Conservation (phyloP, 257 asterid species). For the Cruciata laevipes region DNA sequence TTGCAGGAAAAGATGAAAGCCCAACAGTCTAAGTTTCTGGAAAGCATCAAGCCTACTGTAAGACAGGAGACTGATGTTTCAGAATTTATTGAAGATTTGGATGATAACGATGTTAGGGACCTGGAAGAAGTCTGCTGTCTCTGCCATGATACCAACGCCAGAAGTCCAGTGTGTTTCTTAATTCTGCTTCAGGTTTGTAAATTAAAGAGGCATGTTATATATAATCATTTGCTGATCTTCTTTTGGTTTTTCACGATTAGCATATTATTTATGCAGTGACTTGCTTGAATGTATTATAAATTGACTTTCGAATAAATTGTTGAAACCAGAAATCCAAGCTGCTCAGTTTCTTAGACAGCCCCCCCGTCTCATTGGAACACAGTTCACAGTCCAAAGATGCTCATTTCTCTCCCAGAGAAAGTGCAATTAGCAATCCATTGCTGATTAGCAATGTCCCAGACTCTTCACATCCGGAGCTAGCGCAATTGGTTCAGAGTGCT, state of each 20-base stretch:
- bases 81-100: constrained; percentile 37
- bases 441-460: too few species aligned
- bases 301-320: constrained; percentile 22
- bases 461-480: too few species aligned
- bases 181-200: constrained; percentile 81
- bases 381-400: constrained; percentile 40
- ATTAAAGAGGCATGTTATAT: constrained; percentile 15
- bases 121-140: constrained; percentile 58
- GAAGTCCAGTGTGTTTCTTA: constrained; percentile 66
- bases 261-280: not conserved
- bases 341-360: constrained; percentile 54
- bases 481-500: too few species aligned
- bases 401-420: too few species aligned
- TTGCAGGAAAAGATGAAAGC: constrained; percentile 82
- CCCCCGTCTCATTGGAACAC: constrained; percentile 73
- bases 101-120: constrained; percentile 39
- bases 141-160: constrained; percentile 72
- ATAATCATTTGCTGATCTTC: not conserved
- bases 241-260: not conserved
- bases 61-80: constrained; percentile 56
- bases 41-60: constrained; percentile 44
- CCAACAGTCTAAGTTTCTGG: constrained; percentile 82
- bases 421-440: too few species aligned
- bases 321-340: constrained; percentile 85
- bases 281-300: too few species aligned